Evolutionary conservation across 1,284 basidiomycete species (phyloP).

Genomic region (Microstroma glucosiphilum): DNA sequence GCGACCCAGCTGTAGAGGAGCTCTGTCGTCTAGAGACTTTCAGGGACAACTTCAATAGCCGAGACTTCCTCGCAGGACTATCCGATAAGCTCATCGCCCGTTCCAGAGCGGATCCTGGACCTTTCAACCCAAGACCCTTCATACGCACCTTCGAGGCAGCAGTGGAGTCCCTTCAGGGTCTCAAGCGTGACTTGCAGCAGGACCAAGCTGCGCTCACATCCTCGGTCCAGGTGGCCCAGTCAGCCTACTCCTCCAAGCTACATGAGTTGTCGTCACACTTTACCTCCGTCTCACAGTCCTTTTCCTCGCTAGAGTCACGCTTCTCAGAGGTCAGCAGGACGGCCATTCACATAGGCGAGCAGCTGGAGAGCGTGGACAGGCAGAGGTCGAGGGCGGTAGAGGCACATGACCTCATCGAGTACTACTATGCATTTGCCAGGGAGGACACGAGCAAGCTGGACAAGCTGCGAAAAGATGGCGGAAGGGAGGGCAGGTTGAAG

Average conservation of each 20-base stretch:
- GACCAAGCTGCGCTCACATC: conserved; percentile 87
- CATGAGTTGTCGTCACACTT: conserved; percentile 84
- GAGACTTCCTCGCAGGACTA: conserved; percentile 76
- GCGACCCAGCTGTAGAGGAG: conserved; percentile 61
- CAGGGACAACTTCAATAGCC: conserved; percentile 70
- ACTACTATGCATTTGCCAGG: conserved; percentile 85
- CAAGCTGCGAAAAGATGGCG: conserved; percentile 68
- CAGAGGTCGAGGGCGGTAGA: conserved; percentile 88
- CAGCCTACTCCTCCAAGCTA: conserved; percentile 91
- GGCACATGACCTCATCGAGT: conserved; percentile 87
- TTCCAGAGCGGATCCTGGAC: conserved; percentile 73
- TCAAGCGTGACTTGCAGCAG: conserved; percentile 78
- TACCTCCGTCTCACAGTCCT: conserved; percentile 55
- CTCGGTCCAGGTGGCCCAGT: conserved; percentile 78
- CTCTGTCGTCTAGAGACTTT: conserved; percentile 65
- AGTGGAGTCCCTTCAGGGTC: conserved; percentile 74
- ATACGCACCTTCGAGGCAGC: conserved; percentile 83
- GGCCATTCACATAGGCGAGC: conserved; percentile 84
- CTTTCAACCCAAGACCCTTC: conserved; percentile 89
- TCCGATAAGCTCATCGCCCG: conserved; percentile 78
- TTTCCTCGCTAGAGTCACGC: conserved; percentile 39
- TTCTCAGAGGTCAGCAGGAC: conserved; percentile 92
- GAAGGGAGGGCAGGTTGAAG: conserved; percentile 70
- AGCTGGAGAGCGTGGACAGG: conserved; percentile 88
- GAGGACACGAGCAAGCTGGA: conserved; percentile 75